phyloP scores from a whole-genome alignment of 2,329 filamentous ascomycete genomes.

The Ceratocystis cacaofunesta region DNA sequence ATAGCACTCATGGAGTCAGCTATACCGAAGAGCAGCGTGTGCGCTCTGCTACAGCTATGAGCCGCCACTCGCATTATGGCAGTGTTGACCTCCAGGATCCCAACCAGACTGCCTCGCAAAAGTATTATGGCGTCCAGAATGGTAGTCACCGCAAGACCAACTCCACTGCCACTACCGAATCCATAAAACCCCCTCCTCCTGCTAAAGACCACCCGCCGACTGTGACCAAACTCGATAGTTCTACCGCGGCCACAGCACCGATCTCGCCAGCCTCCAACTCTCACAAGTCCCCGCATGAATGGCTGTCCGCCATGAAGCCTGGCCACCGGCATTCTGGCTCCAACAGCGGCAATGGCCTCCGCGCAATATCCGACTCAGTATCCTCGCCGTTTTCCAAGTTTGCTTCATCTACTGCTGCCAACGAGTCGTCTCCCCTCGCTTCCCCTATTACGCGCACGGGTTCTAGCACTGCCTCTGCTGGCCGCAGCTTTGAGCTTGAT shows the following conservation, averaged over 20 bases:
- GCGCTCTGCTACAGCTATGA: constrained; percentile 49
- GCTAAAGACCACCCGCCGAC: constrained; percentile 42
- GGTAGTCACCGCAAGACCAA: constrained; percentile 42
- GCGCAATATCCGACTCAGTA: constrained; percentile 62
- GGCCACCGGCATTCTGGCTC: constrained; percentile 27
- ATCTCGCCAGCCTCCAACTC: constrained; percentile 32
- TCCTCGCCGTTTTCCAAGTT: constrained; percentile 31
- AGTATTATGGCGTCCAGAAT: constrained; percentile 47
- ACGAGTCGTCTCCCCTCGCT: constrained; percentile 37
- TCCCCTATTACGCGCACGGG: constrained; percentile 56
- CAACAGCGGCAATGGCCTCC: constrained; percentile 33
- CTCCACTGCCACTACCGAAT: constrained; percentile 43
- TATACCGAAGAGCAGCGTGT: constrained; percentile 60
- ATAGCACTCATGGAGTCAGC: constrained; percentile 38
- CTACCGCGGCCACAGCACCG: constrained; percentile 24
- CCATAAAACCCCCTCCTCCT: constrained; percentile 34
- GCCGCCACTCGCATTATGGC: constrained; percentile 61
- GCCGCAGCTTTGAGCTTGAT: constrained; percentile 63
- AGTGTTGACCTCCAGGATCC: constrained; percentile 58
- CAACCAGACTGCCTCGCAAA: constrained; percentile 44
- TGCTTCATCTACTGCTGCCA: constrained; percentile 30
- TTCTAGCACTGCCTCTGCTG: constrained; percentile 52
- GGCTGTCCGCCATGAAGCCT: constrained; percentile 39
- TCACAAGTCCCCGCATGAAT: constrained; percentile 36
- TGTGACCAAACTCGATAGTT: constrained; percentile 46